Evolutionary conservation across 2,329 filamentous ascomycete genomes (phyloP).

Genomic region (Phialophora expanda): DNA sequence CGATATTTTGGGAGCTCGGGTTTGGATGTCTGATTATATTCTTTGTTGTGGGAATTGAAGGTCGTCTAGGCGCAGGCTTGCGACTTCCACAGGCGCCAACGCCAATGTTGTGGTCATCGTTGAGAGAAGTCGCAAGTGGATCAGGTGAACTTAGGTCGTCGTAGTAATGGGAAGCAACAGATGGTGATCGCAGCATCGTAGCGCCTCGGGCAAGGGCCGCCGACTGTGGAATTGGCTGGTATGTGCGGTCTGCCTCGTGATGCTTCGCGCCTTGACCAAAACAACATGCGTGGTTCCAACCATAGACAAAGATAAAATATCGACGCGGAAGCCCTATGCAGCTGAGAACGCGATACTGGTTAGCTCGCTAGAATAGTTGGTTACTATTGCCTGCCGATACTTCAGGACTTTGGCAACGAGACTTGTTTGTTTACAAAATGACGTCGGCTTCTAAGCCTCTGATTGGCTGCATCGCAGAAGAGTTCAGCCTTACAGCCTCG

Average conservation of each 20-base stretch:
- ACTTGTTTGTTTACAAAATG: slow-evolving; percentile 37
- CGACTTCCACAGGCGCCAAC: slow-evolving; percentile 15
- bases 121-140: slow-evolving; percentile 35
- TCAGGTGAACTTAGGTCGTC: slow-evolving; percentile 39
- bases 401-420: background rate
- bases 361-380: no score
- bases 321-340: background rate
- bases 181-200: slow-evolving; percentile 28
- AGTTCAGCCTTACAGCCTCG: background rate
- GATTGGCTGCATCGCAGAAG: slow-evolving; percentile 25
- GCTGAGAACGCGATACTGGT: background rate
- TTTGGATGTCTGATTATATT: slow-evolving; percentile 9
- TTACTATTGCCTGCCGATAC: background rate
- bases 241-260: slow-evolving; percentile 4
- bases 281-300: slow-evolving; percentile 2
- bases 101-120: slow-evolving; percentile 16
- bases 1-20: slow-evolving; percentile 17
- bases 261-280: background rate
- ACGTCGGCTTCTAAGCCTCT: slow-evolving; percentile 22
- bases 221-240: slow-evolving; percentile 1
- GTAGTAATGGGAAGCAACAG: slow-evolving; percentile 19
- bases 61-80: slow-evolving; percentile 14
- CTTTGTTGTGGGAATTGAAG: background rate
- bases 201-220: background rate
- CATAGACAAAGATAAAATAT: background rate